phyloP scores from a whole-genome alignment of 2,329 filamentous ascomycete species.

The Cordyceps fumosorosea region DNA sequence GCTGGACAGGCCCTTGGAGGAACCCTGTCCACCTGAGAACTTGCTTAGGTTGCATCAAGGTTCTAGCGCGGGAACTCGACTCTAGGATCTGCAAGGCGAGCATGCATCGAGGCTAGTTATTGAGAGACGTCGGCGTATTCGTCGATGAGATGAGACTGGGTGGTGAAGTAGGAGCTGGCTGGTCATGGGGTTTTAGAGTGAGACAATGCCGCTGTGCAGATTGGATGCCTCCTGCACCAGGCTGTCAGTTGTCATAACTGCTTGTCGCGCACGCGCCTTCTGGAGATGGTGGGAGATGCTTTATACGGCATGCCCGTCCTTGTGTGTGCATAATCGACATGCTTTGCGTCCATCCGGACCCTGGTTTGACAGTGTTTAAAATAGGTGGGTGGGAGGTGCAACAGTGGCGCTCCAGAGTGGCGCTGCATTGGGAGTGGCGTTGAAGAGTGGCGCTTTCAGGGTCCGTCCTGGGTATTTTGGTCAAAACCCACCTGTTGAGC shows the following conservation, averaged over 20 bases:
- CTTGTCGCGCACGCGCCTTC: neutral
- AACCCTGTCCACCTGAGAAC: slow-evolving; percentile 7
- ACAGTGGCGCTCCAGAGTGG: neutral
- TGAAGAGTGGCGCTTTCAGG: neutral
- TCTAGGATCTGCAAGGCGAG: neutral
- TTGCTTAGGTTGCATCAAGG: neutral
- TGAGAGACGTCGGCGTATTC: neutral
- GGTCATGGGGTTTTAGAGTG: neutral
- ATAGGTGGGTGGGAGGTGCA: neutral
- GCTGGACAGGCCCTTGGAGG: neutral
- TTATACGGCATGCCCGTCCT: neutral
- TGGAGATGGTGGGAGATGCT: neutral
- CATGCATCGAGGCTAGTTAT: neutral
- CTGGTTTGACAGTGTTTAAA: neutral
- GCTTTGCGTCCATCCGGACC: neutral
- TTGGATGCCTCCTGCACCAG: neutral
- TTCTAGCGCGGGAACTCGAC: neutral
- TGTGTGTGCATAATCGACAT: neutral
- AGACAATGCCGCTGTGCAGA: neutral
- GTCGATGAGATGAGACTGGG: neutral
- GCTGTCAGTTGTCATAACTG: neutral
- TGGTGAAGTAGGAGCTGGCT: neutral
- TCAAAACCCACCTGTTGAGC: too few species aligned
- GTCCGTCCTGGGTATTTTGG: neutral
- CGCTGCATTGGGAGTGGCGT: too few species aligned